Conservation (phyloP, 495 filamentous ascomycete species). For the Poronia punctata region DNA sequence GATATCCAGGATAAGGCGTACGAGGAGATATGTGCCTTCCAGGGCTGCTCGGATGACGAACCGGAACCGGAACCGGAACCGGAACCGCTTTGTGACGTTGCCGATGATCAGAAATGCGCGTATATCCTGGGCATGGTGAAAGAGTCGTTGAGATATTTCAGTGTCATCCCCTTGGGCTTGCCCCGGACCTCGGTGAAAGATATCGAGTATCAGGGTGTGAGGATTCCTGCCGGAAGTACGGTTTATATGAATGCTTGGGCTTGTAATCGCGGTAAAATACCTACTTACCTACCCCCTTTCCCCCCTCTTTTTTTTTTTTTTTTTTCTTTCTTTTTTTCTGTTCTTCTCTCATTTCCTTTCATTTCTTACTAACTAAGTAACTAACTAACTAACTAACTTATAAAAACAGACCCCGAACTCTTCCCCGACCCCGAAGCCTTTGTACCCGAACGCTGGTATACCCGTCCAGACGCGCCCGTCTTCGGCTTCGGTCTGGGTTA, state of each 20-base stretch:
- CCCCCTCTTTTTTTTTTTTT: constrained; percentile 24
- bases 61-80: too few species aligned
- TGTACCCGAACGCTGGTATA: constrained; percentile 55
- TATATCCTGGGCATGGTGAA: constrained; percentile 53
- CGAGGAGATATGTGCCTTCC: constrained; percentile 47
- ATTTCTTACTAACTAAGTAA: neutral
- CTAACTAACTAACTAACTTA: neutral
- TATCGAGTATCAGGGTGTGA: constrained; percentile 47
- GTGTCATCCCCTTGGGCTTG: constrained; percentile 54
- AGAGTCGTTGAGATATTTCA: constrained; percentile 54
- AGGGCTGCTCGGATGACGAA: constrained; percentile 39
- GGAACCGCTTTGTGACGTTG: constrained; percentile 50
- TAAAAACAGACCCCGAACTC: constrained; percentile 42
- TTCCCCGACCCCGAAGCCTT: constrained; percentile 54
- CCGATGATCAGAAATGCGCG: constrained; percentile 55
- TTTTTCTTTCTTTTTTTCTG: neutral
- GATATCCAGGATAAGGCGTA: constrained; percentile 56
- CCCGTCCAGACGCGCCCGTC: constrained; percentile 53
- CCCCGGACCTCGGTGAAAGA: constrained; percentile 55
- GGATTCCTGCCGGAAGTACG: constrained; percentile 53
- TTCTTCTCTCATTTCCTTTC: neutral
- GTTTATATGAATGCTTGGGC: constrained; percentile 62
- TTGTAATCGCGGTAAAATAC: constrained; percentile 50
- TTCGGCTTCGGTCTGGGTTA: constrained; percentile 59
- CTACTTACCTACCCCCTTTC: too few species aligned